Evolutionary conservation across 208 protist genomes (phyloP).

Genomic region (Trypanosomatidae sp.): DNA sequence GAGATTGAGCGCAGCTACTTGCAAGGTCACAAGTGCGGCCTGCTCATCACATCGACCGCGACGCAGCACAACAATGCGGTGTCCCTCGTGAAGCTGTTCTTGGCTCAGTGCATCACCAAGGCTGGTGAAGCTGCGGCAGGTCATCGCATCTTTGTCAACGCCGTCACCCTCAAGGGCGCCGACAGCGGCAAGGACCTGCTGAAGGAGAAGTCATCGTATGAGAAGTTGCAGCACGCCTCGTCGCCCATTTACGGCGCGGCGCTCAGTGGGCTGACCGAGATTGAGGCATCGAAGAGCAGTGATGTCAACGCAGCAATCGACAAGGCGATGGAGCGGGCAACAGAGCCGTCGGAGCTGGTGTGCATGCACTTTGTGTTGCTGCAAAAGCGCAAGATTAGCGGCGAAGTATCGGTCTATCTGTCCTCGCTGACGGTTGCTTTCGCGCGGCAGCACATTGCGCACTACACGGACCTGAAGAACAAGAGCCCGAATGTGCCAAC

Average conservation of each 20-base stretch:
- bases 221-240: constrained; percentile 23
- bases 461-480: constrained; percentile 25
- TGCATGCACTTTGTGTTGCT: constrained; percentile 52
- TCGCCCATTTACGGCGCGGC: constrained; percentile 62
- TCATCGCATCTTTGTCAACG: constrained; percentile 39
- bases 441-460: constrained; percentile 21
- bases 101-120: constrained; percentile 28
- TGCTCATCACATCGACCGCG: constrained; percentile 26
- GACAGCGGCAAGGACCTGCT: constrained; percentile 40
- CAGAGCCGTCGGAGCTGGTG: constrained; percentile 28
- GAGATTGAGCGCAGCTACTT: constrained; percentile 43
- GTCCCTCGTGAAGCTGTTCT: constrained; percentile 25
- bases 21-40: constrained; percentile 35
- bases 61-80: constrained; percentile 12
- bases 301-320: constrained; percentile 16
- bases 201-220: constrained; percentile 29
- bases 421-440: constrained; percentile 45
- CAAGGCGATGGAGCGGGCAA: constrained; percentile 21
- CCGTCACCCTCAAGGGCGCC: constrained; percentile 34
- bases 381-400: constrained; percentile 24
- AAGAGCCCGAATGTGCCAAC: constrained; percentile 27
- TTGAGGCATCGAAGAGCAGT: constrained; percentile 16
- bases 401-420: constrained; percentile 31
- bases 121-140: constrained; percentile 11
- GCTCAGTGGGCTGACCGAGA: constrained; percentile 24